Conservation (phyloP, 176 grass and related monocot species). For the Juncus inflexus region DNA sequence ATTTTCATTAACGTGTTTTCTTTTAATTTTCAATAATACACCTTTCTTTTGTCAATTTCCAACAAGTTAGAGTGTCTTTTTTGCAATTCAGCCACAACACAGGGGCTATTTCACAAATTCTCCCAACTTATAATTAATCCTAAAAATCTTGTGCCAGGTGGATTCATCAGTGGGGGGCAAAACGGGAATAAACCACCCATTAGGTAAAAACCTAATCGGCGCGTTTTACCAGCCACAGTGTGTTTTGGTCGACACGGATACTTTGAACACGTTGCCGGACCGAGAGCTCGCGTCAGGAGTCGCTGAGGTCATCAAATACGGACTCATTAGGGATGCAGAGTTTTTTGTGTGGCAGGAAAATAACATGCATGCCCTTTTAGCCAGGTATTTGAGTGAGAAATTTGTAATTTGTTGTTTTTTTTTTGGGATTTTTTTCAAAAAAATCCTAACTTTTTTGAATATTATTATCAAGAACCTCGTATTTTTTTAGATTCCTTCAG, state of each 20-base stretch:
- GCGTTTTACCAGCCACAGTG: slow-evolving; percentile 89
- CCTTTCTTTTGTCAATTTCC: too few relatives aligned
- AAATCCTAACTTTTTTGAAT: not conserved
- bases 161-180: slow-evolving; percentile 97
- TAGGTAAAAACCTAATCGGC: slow-evolving; percentile 86
- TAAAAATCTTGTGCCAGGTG: slow-evolving; percentile 37
- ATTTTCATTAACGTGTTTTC: too few relatives aligned
- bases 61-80: too few relatives aligned
- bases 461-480: not conserved
- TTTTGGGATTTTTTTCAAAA: not conserved
- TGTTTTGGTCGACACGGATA: slow-evolving; percentile 81
- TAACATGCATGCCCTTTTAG: slow-evolving; percentile 65
- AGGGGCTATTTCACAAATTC: too few relatives aligned
- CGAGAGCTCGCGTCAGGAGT: slow-evolving; percentile 84
- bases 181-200: slow-evolving; percentile 80
- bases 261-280: slow-evolving; percentile 79
- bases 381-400: slow-evolving; percentile 40
- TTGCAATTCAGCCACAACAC: too few relatives aligned
- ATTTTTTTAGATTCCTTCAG: not conserved
- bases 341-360: slow-evolving; percentile 99
- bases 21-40: too few relatives aligned
- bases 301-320: slow-evolving; percentile 85
- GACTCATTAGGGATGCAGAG: slow-evolving; percentile 80
- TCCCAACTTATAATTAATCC: too few relatives aligned
- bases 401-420: slow-evolving; percentile 3